Base-by-base conservation (phyloP, 2,329 filamentous ascomycete genomes). In the Alternaria consortialis region DNA sequence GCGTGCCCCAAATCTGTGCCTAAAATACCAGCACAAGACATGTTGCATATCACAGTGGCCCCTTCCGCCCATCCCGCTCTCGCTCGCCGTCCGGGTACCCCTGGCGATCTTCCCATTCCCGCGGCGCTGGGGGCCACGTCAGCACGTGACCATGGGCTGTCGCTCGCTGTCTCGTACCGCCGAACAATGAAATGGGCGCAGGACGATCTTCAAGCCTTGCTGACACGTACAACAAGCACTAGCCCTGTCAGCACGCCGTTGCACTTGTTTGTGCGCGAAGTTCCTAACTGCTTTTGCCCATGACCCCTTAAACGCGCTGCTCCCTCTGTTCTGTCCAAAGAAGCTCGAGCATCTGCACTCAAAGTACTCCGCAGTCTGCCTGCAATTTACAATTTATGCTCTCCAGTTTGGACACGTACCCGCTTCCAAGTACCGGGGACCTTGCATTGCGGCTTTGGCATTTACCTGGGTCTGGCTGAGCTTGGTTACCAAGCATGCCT, bases 151-250 rank as follows among this genome's bases (percentile, higher is more conserved):
- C 11, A 5, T 2, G 25, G 42, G 7, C 17, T 11, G 17, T 40
- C 27, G 50, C 50, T 47, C 32, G 48, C 50, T 52, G 53, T 50
- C 51, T 53, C 58, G 60, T 60, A 29, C 60, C 53, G 54, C 60
- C 61, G 53, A 53, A 39, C 55, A 64, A 56, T 63, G 60, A 56
- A 25, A 50, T 39, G 39, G 52, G 27, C 52, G 36, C 58, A 48
- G 43, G 58, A 42, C 32, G 57, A 56, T 62, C 44, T 25, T 37
- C 53, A 51, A 53, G 67, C 63, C 58, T 67, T 67, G 68, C 68
- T 70, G 63, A 72, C 68, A 70, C 50, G 69, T 55, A 51, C 60
- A 62, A 56, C 56, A 53, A 56, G 56, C 57, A 63, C 68, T 70
- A 68, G 63, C 37, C 58, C 53, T 53, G 51, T 53, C 66, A 55